These are phyloP conservation scores for Lactuca sativa DNA, from an alignment of 129 eudicot species.

Conservation along the genomic window DNA sequence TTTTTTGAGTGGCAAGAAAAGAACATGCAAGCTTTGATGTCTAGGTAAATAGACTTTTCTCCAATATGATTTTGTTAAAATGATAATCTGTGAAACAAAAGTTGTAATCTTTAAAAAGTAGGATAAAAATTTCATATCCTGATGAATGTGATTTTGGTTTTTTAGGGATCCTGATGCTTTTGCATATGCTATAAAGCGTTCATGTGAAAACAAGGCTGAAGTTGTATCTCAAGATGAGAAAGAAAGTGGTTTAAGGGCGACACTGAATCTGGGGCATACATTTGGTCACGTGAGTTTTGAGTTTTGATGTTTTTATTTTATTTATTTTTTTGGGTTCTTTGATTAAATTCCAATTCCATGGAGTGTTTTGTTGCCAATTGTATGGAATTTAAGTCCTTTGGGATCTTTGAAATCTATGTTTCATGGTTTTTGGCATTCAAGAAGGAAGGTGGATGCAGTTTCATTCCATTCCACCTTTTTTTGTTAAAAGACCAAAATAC, in stretches of 20 bases:
- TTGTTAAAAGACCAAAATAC: no score
- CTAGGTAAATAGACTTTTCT: slow-evolving; percentile 52
- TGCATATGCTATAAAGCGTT: slow-evolving; percentile 94
- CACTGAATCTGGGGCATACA: slow-evolving; percentile 92
- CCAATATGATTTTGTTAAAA: neutral
- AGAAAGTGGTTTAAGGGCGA: slow-evolving; percentile 94
- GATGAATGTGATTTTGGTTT: slow-evolving; percentile 23
- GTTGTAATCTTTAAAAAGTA: neutral
- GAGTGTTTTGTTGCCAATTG: no score
- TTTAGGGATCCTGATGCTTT: slow-evolving; percentile 84
- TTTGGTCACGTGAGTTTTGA: slow-evolving; percentile 85
- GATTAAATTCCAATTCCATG: neutral
- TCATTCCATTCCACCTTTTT: no score
- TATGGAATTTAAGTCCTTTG: no score
- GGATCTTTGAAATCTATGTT: no score
- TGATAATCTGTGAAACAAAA: neutral
- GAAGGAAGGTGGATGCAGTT: no score
- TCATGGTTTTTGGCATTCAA: no score
- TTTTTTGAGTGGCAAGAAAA: slow-evolving; percentile 99
- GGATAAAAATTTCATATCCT: slow-evolving; percentile 6
- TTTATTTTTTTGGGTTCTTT: neutral
- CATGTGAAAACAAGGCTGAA: slow-evolving; percentile 95
- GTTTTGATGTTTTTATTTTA: neutral
- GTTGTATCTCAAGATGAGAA: slow-evolving; percentile 93
- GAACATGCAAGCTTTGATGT: slow-evolving; percentile 73